Evolutionary conservation across 257 asterid genomes (phyloP), one percentile per base, ranked within the genome.

Genomic region (Solanum chilense): DNA sequence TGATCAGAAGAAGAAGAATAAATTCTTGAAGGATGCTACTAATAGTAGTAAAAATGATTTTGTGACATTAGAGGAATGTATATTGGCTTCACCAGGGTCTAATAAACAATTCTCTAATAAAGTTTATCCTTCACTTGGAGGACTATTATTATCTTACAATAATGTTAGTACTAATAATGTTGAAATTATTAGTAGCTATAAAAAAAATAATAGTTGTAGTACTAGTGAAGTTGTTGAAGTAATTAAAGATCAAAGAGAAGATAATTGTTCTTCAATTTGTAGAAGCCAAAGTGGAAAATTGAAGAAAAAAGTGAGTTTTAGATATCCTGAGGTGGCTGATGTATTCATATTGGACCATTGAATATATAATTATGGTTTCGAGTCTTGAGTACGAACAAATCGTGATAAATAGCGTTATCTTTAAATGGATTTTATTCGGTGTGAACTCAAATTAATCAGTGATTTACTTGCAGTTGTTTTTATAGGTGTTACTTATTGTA

Each of bases 301-400:
- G 47, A 94, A 90, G 94, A 94, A 93, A 90, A 93, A 80, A 85
- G 98, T 94, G 86, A 89, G 93, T 12, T 94, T 94, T 58, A 90
- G 92, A 77, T 86, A 91, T 25, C 97, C 97, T 9, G 93, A 89
- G 86, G 94, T 94, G 75, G 93, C 94, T 18, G 91, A 93, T 5
- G 80, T 93, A 41, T 93, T 93, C 87, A 87, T 89, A 82, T 76
- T 92, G 68, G 88, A 89, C 68, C 10, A 45, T 47, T 80, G 68
- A 80, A 45, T 49, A 49, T 15, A 49, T 49, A 49, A 49, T 42
- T 13, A 47, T 47, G 20, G 7, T 47, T 13, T 47, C 3, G 56
- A 47, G 56, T 3, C 18, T 47, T 47, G 60, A 49, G 1, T 5
- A 49, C 0, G 0, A 49, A 49, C 15, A 49, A 49, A 15, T 14